Evolutionary conservation across 495 filamentous ascomycete species (phyloP).

Genomic region (Aspergillus egyptiacus): DNA sequence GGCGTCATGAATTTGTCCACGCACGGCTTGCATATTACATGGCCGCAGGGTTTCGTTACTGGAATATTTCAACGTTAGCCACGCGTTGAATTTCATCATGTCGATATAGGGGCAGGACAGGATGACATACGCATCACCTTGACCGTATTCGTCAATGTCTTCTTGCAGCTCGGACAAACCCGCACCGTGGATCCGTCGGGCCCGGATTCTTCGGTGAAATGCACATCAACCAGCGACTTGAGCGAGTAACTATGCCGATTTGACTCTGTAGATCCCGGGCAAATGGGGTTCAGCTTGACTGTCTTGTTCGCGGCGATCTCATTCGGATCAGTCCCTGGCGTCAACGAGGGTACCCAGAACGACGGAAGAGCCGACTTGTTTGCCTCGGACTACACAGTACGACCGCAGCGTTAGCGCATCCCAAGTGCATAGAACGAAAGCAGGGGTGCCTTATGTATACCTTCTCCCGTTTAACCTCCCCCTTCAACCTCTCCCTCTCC

Average conservation of each 20-base stretch:
- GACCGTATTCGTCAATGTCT: conserved; percentile 72
- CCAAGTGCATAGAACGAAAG: neutral
- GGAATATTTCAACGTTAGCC: neutral
- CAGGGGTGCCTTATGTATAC: conserved; percentile 36
- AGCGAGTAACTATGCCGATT: conserved; percentile 73
- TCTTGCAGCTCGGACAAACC: conserved; percentile 85
- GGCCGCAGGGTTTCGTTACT: conserved; percentile 88
- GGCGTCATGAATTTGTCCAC: conserved; percentile 80
- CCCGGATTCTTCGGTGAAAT: conserved; percentile 68
- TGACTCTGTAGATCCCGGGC: conserved; percentile 68
- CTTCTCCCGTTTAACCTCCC: conserved; percentile 69
- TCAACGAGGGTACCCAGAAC: conserved; percentile 90
- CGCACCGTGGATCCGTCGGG: conserved; percentile 48
- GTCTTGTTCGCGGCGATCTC: conserved; percentile 51
- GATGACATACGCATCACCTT: conserved; percentile 61
- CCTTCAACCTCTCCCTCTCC: conserved; percentile 62
- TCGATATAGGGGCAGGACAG: neutral
- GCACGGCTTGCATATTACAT: conserved; percentile 87
- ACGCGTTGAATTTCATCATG: neutral
- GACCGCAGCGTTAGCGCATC: neutral
- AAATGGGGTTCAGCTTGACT: conserved; percentile 66
- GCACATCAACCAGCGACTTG: conserved; percentile 70
- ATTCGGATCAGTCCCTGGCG: conserved; percentile 52
- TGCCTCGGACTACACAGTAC: conserved; percentile 31
- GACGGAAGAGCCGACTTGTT: conserved; percentile 73